Conservation (phyloP, 805 yeast genomes). For the Metschnikowia gruessii region DNA sequence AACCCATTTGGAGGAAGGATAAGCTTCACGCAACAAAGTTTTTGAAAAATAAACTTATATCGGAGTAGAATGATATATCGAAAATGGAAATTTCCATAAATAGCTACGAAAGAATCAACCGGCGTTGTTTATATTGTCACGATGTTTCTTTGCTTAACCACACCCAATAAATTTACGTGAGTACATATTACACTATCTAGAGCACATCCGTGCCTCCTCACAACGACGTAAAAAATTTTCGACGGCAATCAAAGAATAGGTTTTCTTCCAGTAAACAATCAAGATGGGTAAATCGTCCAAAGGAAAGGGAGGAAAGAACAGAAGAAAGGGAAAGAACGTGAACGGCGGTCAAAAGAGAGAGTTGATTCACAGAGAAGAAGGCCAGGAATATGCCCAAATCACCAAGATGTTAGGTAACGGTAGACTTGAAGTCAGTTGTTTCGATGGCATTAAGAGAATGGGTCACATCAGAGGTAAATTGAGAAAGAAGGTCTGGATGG, state of each 20-base stretch:
- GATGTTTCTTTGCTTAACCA: not conserved
- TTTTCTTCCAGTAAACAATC: conserved; percentile 3
- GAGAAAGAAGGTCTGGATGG: conserved; percentile 99
- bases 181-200: conserved; percentile 3
- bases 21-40: too few species aligned
- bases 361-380: conserved; percentile 85
- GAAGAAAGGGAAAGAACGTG: conserved; percentile 98
- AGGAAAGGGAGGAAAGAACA: conserved; percentile 88
- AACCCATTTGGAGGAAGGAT: too few species aligned
- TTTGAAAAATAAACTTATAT: too few species aligned
- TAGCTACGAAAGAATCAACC: too few species aligned
- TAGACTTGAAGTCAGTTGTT: conserved; percentile 91
- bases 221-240: conserved; percentile 6
- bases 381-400: conserved; percentile 98
- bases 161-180: conserved; percentile 3
- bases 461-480: conserved; percentile 98
- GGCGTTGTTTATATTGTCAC: not conserved
- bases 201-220: conserved; percentile 16
- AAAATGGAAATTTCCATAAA: too few species aligned
- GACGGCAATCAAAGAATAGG: conserved; percentile 1
- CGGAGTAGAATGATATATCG: too few species aligned
- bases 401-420: conserved; percentile 98
- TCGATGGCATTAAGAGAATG: conserved; percentile 90
- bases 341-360: conserved; percentile 91
- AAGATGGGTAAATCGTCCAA: conserved; percentile 73